These are phyloP conservation scores for Monosporascus sp. DNA, from an alignment of 2,329 filamentous ascomycete genomes.

Conservation along the genomic window DNA sequence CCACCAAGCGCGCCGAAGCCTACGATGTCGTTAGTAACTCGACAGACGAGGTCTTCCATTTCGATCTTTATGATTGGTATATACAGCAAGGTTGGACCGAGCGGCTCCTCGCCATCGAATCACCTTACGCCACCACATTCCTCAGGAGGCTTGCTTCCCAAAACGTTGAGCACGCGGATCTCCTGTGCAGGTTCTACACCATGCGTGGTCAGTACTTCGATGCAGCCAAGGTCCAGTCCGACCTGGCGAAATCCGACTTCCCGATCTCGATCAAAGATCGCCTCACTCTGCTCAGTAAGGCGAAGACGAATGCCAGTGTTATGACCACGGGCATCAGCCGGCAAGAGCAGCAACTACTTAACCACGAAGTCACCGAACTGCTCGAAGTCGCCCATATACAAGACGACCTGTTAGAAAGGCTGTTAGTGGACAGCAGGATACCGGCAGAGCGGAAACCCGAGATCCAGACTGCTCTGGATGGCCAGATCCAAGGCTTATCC, in stretches of 20 bases:
- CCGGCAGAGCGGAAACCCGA: constrained; percentile 55
- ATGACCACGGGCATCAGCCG: constrained; percentile 70
- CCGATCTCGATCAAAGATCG: constrained; percentile 73
- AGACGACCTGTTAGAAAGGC: constrained; percentile 77
- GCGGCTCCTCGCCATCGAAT: constrained; percentile 77
- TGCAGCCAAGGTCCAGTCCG: constrained; percentile 79
- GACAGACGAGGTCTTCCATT: constrained; percentile 90
- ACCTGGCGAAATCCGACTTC: constrained; percentile 81
- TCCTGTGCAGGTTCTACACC: constrained; percentile 89
- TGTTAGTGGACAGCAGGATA: constrained; percentile 69
- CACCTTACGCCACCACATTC: constrained; percentile 80
- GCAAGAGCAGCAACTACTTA: constrained; percentile 76
- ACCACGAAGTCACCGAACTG: constrained; percentile 78
- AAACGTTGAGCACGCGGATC: constrained; percentile 74
- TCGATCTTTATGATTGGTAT: constrained; percentile 98
- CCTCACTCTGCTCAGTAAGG: constrained; percentile 83
- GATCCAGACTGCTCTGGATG: constrained; percentile 65
- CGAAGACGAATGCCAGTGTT: constrained; percentile 88
- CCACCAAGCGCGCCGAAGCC: constrained; percentile 78
- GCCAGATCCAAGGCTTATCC: constrained; percentile 70
- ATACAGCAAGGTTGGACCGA: constrained; percentile 79
- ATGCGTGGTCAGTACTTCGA: constrained; percentile 79
- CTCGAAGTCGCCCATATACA: constrained; percentile 94
- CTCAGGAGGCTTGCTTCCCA: constrained; percentile 69
- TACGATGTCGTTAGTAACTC: constrained; percentile 87